Evolutionary conservation across 139 green algal species (phyloP).

Genomic region (Closterium sp.): DNA sequence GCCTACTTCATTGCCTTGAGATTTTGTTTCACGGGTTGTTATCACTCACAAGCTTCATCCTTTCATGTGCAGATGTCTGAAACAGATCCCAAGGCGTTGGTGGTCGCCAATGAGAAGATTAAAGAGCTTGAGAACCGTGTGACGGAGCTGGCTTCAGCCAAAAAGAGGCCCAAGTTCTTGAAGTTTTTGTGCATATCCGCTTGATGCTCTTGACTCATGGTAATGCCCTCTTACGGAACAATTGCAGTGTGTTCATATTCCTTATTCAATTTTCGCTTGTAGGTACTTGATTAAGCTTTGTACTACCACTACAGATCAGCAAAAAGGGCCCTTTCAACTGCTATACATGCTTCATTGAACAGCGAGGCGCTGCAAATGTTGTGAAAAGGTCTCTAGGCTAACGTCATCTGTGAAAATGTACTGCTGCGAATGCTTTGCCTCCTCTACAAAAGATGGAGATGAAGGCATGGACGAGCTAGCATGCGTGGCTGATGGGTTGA

Average conservation of each 20-base stretch:
- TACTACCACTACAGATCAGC: not conserved
- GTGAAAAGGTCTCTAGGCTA: not conserved
- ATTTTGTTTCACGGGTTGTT: not conserved
- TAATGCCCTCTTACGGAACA: not conserved
- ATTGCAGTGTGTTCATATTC: not conserved
- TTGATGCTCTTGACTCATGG: not conserved
- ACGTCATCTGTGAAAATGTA: not conserved
- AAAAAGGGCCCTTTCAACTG: not conserved
- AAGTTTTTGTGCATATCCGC: not conserved
- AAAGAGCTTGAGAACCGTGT: not conserved
- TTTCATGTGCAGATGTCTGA: not conserved
- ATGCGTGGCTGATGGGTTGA: not conserved
- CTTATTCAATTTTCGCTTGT: not conserved
- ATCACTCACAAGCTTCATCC: not conserved
- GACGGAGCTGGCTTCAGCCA: not conserved
- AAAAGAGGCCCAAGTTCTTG: not conserved
- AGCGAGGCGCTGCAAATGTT: not conserved
- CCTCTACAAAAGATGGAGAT: not conserved
- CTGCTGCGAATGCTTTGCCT: not conserved
- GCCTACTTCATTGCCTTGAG: not conserved
- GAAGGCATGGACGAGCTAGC: not conserved
- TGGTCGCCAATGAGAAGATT: not conserved
- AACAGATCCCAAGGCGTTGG: not conserved
- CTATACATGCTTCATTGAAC: not conserved
- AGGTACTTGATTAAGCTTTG: not conserved